Evolutionary conservation across 257 asterid genomes (phyloP).

Genomic region (Petunia axillaris): DNA sequence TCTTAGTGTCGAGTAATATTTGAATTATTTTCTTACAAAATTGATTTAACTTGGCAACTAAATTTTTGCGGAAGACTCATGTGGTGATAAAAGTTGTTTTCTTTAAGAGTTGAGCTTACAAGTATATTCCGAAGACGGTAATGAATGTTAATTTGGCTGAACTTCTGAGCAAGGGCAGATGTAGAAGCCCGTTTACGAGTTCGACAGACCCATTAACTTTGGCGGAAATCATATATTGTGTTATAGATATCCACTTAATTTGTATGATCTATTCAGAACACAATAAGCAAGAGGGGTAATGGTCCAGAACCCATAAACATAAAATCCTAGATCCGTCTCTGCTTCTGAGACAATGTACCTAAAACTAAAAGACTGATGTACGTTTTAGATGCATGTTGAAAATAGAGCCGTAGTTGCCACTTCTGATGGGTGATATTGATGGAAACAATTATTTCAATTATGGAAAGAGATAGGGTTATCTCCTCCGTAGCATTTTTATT

Average conservation of each 20-base stretch:
- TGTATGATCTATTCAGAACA: too few relatives aligned
- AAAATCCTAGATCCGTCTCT: too few relatives aligned
- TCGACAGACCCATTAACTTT: too few relatives aligned
- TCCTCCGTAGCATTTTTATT: background rate
- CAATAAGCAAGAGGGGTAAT: too few relatives aligned
- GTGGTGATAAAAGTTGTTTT: slow-evolving; percentile 9
- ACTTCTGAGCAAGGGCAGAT: too few relatives aligned
- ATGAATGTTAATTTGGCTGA: background rate
- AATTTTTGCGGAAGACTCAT: too few relatives aligned
- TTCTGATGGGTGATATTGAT: background rate
- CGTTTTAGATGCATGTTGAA: background rate
- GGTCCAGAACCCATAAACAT: too few relatives aligned
- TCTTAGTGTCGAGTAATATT: background rate
- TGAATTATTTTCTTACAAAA: too few relatives aligned
- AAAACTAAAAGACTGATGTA: slow-evolving; percentile 4
- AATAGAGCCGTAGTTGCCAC: slow-evolving; percentile 1
- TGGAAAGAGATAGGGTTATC: background rate
- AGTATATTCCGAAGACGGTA: slow-evolving; percentile 4
- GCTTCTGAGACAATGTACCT: background rate
- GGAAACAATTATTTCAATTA: background rate
- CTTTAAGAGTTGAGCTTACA: slow-evolving; percentile 3
- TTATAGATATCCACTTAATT: too few relatives aligned
- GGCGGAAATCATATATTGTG: too few relatives aligned
- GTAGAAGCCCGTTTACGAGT: too few relatives aligned
- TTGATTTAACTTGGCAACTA: too few relatives aligned